Evolutionary conservation across 805 yeast genomes (phyloP), one percentile per base, ranked within the genome.

Genomic region (Wickerhamiella musiphila): DNA sequence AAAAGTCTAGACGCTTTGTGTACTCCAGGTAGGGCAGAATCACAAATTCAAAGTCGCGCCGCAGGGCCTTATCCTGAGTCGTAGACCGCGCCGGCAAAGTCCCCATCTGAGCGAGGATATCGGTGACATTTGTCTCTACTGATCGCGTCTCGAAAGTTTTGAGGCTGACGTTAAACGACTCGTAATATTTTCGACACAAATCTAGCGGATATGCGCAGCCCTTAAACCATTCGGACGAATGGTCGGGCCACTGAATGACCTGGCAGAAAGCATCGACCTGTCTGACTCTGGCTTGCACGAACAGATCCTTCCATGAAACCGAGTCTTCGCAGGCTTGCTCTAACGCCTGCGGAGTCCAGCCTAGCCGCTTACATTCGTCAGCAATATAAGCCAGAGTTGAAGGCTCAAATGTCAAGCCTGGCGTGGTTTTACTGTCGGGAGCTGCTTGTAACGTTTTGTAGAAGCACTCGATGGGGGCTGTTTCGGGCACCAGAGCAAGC

Each of bases 401-500:
- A 8, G 35, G 33, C 17, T 32, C 43, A 10, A 49, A 29, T n/a
- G 29, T 31, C 13, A 33, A 43, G 3, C 29, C 28, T n/a, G n/a
- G n/a, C 16, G 27, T 40, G 11, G 25, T 33, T 10, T 29, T 34
- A 23, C 26, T 26, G 5, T 26, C 23, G 13, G 26, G 15, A 9
- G 28, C 23, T 7, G 21, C 16, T 15, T 35, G 32, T 22, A 35
- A 24, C 18, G 18, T 25, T 13, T 17, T 28, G 16, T 36, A 44
- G 44, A n/a, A 29, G 2, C 4, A 26, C 29, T 23, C 19, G 11
- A 51, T 48, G 10, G 44, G 38, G 8, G 36, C 32, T 0, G 54
- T 40, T 23, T 45, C 57, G 2, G 60, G 60, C 25, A 46, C 28
- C 22, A 52, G 41, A 16, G 43, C 37, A 20, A 54, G 33, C 6